Evolutionary conservation across 129 eudicot genomes (phyloP), one percentile per base, ranked within the genome.

Genomic region (Saussurea involucrata): DNA sequence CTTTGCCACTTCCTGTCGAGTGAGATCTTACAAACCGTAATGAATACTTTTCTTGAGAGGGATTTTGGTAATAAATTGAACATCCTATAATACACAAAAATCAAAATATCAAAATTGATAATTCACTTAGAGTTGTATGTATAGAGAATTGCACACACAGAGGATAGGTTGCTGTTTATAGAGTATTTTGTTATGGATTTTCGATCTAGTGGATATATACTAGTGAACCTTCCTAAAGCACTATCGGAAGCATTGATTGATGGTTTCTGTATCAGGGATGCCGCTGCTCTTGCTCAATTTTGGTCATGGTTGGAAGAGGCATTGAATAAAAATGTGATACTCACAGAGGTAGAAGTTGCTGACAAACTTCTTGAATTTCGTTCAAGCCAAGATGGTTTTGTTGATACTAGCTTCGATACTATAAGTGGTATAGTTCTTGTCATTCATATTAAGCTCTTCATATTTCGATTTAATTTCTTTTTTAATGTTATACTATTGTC

Each of bases 281-380:
- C 96, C 53, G 99, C 97, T 72, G 96, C 99, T 73, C 84, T 92
- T 68, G 85, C 96, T 44, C 88, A 89, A 83, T 95, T 95, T 49
- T 92, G 97, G 97, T 86, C 88, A 31, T 95, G 99, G 99, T 87
- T 95, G 69, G 99, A 95, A 83, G 84, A 85, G 57, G 96, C 87
- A 76, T 80, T 95, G 64, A 76, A 78, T 63, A 85, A 86, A 53
- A 84, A 80, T 28, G 87, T 46, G 36, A 72, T 79, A 64, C 73
- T 95, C 53, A 92, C 99, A 21, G 99, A 95, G 79, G 91, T 95
- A 33, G 94, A 88, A 77, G 99, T 95, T 80, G 83, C 96, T 21
- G 99, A 89, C 76, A 88, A 90, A 79, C 97, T 95, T 75, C 95
- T 89, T 75, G 96, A 90, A 65, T 92, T 91, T 84, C 99, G 99